Conservation (phyloP, 257 asterid species). For the Jacaranda mimosifolia region DNA sequence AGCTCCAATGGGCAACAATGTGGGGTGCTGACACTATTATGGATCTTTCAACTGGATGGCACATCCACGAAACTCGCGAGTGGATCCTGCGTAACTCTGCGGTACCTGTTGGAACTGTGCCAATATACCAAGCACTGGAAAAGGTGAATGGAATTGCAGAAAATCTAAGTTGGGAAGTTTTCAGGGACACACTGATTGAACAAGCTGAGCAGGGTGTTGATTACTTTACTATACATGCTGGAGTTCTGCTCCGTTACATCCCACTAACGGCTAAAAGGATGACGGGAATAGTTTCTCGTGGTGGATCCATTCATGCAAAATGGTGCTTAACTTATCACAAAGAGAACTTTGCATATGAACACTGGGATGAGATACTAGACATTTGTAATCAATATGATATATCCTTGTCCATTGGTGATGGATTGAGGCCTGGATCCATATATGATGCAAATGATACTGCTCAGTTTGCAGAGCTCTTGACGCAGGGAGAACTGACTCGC, state of each 20-base stretch:
- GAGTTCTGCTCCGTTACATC: conserved; percentile 90
- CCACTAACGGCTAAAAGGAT: conserved; percentile 90
- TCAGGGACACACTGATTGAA: conserved; percentile 87
- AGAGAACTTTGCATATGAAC: conserved; percentile 95
- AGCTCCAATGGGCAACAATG: conserved; percentile 99
- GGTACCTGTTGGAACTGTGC: conserved; percentile 96
- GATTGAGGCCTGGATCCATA: conserved; percentile 96
- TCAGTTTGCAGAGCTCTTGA: conserved; percentile 92
- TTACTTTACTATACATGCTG: conserved; percentile 95
- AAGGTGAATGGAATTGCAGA: conserved; percentile 94
- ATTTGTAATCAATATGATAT: conserved; percentile 94
- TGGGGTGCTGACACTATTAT: conserved; percentile 98
- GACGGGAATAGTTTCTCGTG: conserved; percentile 97
- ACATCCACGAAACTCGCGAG: conserved; percentile 97
- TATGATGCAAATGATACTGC: conserved; percentile 96
- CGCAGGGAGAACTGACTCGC: conserved; percentile 94
- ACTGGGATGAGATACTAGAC: conserved; percentile 96
- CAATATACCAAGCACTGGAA: conserved; percentile 94
- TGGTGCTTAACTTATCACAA: conserved; percentile 97
- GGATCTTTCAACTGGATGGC: conserved; percentile 97
- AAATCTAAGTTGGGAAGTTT: conserved; percentile 90
- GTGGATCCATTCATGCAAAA: conserved; percentile 97
- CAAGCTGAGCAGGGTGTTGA: conserved; percentile 99
- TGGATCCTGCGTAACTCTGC: conserved; percentile 99
- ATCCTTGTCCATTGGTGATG: conserved; percentile 92